These are phyloP conservation scores for Solanum paucissectum DNA, from an alignment of 257 asterid species.

Conservation along the genomic window DNA sequence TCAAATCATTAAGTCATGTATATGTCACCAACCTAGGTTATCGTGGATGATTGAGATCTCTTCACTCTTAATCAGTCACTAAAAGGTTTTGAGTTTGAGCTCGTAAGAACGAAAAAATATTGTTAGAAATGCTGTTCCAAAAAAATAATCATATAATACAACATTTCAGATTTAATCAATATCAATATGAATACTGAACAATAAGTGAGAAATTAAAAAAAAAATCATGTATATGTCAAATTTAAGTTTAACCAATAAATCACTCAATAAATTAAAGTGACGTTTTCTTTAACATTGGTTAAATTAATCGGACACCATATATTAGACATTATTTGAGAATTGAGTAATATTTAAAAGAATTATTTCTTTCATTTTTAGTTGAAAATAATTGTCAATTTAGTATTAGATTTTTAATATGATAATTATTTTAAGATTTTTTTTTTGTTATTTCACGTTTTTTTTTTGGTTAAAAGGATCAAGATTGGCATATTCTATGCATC, in stretches of 20 bases:
- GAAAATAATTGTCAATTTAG: background rate
- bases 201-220: fast-evolving
- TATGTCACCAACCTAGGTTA: background rate
- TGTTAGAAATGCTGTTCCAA: background rate
- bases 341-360: background rate
- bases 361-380: background rate
- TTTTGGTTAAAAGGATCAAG: background rate
- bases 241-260: background rate
- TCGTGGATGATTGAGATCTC: no score
- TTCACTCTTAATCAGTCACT: no score
- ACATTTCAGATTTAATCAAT: fast-evolving
- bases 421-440: no score
- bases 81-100: background rate
- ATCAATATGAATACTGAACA: background rate
- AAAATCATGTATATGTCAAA: background rate
- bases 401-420: background rate
- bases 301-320: background rate
- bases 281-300: background rate
- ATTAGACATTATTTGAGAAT: background rate
- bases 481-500: background rate
- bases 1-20: background rate
- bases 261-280: background rate
- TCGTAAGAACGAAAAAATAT: background rate
- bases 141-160: background rate
- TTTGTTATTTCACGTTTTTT: no score